Percentiles rank a stretch among this genome's conserved stretches.
phyloP scores from a whole-genome alignment of 1,139 yeast species.

The Nadsonia starkeyi-henricii region DNA sequence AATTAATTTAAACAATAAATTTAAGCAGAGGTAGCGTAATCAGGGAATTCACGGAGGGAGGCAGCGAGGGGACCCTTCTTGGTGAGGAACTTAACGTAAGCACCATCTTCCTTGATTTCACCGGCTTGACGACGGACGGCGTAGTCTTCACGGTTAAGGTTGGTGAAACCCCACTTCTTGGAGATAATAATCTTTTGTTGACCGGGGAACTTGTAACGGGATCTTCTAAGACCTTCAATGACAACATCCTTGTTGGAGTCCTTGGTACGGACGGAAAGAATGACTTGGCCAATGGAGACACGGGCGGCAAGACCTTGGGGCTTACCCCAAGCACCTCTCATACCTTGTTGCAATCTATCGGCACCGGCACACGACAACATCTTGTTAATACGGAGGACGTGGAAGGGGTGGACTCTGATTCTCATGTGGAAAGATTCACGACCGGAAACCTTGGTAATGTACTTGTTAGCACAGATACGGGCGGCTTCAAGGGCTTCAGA shows the following conservation, averaged over 20 bases:
- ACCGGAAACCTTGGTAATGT: slow-evolving; percentile 94
- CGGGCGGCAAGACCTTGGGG: slow-evolving; percentile 99
- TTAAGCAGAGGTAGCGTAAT: slow-evolving; percentile 36
- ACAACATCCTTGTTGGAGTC: slow-evolving; percentile 96
- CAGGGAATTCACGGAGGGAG: slow-evolving; percentile 93
- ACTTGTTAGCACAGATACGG: slow-evolving; percentile 99
- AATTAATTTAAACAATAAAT: background rate
- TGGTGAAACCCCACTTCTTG: slow-evolving; percentile 99
- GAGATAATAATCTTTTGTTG: slow-evolving; percentile 98
- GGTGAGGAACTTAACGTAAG: slow-evolving; percentile 96
- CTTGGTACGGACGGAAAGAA: slow-evolving; percentile 96
- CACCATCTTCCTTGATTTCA: slow-evolving; percentile 99
- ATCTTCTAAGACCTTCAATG: slow-evolving; percentile 98
- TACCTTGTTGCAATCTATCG: slow-evolving; percentile 99
- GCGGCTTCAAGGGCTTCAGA: slow-evolving; percentile 99
- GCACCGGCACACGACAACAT: slow-evolving; percentile 99
- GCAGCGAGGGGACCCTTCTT: slow-evolving; percentile 89
- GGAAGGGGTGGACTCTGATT: slow-evolving; percentile 99
- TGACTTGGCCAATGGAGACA: slow-evolving; percentile 96
- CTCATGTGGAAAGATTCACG: slow-evolving; percentile 99
- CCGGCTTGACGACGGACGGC: slow-evolving; percentile 87
- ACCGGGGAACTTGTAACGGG: slow-evolving; percentile 99
- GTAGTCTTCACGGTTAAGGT: slow-evolving; percentile 95
- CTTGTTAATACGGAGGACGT: slow-evolving; percentile 99
- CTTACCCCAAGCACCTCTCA: slow-evolving; percentile 99